Evolutionary conservation across 2,329 filamentous ascomycete genomes (phyloP).

Genomic region (Ceratocystiopsis brevicomis): DNA sequence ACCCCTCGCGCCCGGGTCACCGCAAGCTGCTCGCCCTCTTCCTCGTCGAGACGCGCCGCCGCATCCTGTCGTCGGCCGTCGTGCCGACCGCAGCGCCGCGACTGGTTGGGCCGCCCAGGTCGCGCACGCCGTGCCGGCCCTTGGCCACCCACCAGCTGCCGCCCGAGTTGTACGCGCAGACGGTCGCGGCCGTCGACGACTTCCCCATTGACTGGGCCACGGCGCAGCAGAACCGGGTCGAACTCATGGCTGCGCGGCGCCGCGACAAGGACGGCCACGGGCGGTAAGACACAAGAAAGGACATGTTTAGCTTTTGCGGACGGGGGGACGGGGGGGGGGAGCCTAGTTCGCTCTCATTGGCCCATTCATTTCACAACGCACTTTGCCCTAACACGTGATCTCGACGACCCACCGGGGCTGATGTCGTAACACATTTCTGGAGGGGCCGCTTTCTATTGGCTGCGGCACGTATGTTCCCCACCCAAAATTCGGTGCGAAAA

Average conservation of each 20-base stretch:
- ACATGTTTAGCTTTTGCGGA: slow-evolving; percentile 2
- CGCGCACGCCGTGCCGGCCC: neutral
- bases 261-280: neutral
- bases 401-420: neutral
- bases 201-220: slow-evolving; percentile 13
- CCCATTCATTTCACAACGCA: neutral
- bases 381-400: neutral
- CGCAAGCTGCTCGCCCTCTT: slow-evolving; percentile 37
- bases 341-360: too few species aligned
- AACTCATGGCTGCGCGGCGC: slow-evolving; percentile 11
- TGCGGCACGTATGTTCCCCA: neutral
- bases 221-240: slow-evolving; percentile 8
- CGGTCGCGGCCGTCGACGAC: slow-evolving; percentile 10
- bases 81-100: slow-evolving; percentile 21
- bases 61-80: slow-evolving; percentile 26
- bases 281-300: neutral
- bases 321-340: too few species aligned
- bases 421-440: neutral
- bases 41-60: slow-evolving; percentile 34
- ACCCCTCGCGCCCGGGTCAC: slow-evolving; percentile 32
- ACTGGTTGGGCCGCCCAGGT: slow-evolving; percentile 18
- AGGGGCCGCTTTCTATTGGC: neutral
- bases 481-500: neutral
- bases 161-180: slow-evolving; percentile 12
- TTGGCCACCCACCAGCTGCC: slow-evolving; percentile 7